Evolutionary conservation across 331 rosid species (phyloP), one percentile per base, ranked within the genome.

Genomic region (Spiraea crenata): DNA sequence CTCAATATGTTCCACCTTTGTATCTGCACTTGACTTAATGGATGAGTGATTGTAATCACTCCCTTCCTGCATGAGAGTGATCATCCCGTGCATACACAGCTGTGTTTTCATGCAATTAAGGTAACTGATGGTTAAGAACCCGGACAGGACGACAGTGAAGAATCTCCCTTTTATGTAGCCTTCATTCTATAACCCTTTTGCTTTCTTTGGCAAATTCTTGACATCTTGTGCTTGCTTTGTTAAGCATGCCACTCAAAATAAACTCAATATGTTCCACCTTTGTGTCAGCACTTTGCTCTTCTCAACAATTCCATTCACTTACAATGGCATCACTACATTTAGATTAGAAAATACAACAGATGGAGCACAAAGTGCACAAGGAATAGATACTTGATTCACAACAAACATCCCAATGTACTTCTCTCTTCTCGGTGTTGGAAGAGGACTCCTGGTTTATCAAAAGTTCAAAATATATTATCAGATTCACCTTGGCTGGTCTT

Each of bases 211-310:
- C 49, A 70, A 46, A 69, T 19, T 41, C 41, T n/a, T 31, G 74
- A 9, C 65, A 10, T 16, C 6, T 16, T 41, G 44, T 77, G 8
- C 19, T 71, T 57, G 67, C 76, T 57, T 77, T 57, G 35, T 34
- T 47, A 11, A 40, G 60, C 72, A 49, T 6, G 47, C 41, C 46
- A 37, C 35, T 64, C 41, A 6, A 56, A 42, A 57, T 59, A 9
- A 7, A 48, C 57, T 3, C 57, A 38, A 63, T 41, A 52, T n/a
- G 25, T 9, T 58, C 25, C 64, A 14, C 62, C 62, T 11, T 57
- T 57, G 15, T 57, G 4, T 1, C 1, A 59, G 17, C 60, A 37
- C 20, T 59, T 37, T 69, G 39, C 8, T 54, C 38, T 25, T 49
- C 61, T 39, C 54, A 41, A 44, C 54, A 41, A 44, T 31, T 11